Base-by-base conservation (phyloP, 176 grass and related monocot species). In the Canna indica region DNA sequence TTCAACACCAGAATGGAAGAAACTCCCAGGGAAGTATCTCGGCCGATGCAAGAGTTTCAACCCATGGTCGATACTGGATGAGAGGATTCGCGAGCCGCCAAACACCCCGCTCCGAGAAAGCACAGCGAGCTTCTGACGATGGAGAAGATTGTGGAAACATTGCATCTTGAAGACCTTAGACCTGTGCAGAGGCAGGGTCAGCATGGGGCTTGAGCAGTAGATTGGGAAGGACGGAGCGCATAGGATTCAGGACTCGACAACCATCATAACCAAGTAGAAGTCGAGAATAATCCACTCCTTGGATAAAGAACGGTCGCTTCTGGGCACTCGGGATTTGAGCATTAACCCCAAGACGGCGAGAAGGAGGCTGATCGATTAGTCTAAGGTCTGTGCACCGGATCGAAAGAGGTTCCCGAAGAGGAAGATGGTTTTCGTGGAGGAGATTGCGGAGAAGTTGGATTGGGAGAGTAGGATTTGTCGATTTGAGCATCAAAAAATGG, bases 81-180 rank as follows among this genome's bases (percentile, higher is more conserved):
- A 77, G 34, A 59, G 47, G 26, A 4, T 31, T 42, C 26, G n/a
- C 18, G 36, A 44, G 46, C 5, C 27, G 26, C 17, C 26, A 9
- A 69, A 27, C 48, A 9, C 38, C 2, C 34, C 22, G 47, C n/a
- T 66, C 22, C 16, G 18, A 35, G 24, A 36, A 15, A 68, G 15
- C 12, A 6, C 12, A 26, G 50, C 39, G 42, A 75, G 41, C 27
- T 65, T 65, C 42, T 50, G 26, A 11, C 60, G 61, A 22, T 33
- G 75, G 64, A 59, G 34, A 66, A 69, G 34, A 25, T 34, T 42
- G 33, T 48, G 16, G 20, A 77, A 38, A 9, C 50, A 56, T 59
- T 36, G 75, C 64, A 77, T 77, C 68, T 59, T 32, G 35, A 52
- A 15, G 39, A 69, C 25, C 24, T 29, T n/a, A n/a, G n/a, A n/a